phyloP scores from a whole-genome alignment of 2,329 filamentous ascomycete species.

The Pestalotiopsis sp. region DNA sequence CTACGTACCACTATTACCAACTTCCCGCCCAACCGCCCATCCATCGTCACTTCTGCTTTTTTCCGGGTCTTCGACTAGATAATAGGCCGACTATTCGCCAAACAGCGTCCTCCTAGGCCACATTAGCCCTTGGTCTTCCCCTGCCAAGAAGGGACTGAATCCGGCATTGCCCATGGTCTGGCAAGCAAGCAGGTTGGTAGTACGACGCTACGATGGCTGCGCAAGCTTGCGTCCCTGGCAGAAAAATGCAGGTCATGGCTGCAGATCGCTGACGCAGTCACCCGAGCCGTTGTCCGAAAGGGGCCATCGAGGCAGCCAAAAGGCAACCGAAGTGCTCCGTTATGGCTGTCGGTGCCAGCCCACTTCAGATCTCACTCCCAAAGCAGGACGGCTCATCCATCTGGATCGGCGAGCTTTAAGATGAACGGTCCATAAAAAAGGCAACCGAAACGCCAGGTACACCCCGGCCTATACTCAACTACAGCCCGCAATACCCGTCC shows the following conservation, averaged over 20 bases:
- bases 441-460: not conserved
- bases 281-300: constrained; percentile 23
- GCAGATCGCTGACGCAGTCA: constrained; percentile 27
- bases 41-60: not conserved
- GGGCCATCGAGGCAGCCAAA: constrained; percentile 10
- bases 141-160: constrained; percentile 23
- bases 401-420: constrained; percentile 10
- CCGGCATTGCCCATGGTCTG: not conserved
- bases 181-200: not conserved
- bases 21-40: not conserved
- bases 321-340: not conserved
- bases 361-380: constrained; percentile 6
- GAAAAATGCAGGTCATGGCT: constrained; percentile 21
- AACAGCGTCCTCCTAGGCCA: not conserved
- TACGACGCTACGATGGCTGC: constrained; percentile 10
- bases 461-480: constrained; percentile 1
- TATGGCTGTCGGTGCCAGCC: not conserved
- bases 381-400: not conserved
- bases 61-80: not conserved
- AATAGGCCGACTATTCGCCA: not conserved
- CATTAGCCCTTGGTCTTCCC: constrained; percentile 15
- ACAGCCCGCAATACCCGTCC: not conserved
- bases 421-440: constrained; percentile 10
- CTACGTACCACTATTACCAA: not conserved
- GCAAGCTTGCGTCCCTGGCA: not conserved